A percentile compares a stretch with the other conserved stretches of the same genome.
Conservation (phyloP, 2,329 filamentous ascomycete species). For the Zarea fungicola region DNA sequence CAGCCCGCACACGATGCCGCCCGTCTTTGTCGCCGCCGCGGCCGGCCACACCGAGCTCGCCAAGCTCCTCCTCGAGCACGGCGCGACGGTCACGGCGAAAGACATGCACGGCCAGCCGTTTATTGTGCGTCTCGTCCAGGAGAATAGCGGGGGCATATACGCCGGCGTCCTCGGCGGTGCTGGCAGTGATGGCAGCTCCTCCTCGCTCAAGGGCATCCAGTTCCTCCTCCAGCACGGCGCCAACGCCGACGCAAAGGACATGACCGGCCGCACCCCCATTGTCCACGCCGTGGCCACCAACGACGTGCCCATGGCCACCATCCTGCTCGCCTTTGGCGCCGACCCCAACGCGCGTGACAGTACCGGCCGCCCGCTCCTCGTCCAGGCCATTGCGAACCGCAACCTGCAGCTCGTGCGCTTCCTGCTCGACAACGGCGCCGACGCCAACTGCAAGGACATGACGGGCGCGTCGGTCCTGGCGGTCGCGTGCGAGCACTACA, state of each 20-base stretch:
- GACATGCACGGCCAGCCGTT: background rate
- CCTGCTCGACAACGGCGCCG: conserved; percentile 32
- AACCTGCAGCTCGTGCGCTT: conserved; percentile 24
- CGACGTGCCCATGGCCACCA: conserved; percentile 22
- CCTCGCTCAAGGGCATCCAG: background rate
- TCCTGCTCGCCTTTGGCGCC: conserved; percentile 27
- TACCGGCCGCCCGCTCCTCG: conserved; percentile 24
- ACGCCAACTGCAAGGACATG: conserved; percentile 16
- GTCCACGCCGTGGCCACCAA: conserved; percentile 23
- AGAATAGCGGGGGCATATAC: background rate
- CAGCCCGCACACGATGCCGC: conserved; percentile 18
- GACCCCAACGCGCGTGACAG: conserved; percentile 23
- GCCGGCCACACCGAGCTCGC: conserved; percentile 24
- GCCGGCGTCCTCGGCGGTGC: background rate
- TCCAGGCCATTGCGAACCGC: conserved; percentile 23
- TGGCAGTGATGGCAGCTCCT: background rate
- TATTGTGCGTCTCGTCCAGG: background rate
- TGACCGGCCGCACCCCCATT: conserved; percentile 26
- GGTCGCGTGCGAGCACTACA: conserved; percentile 23
- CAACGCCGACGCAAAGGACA: conserved; percentile 24
- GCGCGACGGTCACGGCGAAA: conserved; percentile 26
- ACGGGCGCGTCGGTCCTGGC: conserved; percentile 21
- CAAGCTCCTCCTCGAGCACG: conserved; percentile 23
- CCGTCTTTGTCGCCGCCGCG: conserved; percentile 29
- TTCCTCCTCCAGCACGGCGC: conserved; percentile 16